These are phyloP conservation scores for Colletotrichum caudatum DNA, from an alignment of 2,329 filamentous ascomycete genomes.

Conservation along the genomic window DNA sequence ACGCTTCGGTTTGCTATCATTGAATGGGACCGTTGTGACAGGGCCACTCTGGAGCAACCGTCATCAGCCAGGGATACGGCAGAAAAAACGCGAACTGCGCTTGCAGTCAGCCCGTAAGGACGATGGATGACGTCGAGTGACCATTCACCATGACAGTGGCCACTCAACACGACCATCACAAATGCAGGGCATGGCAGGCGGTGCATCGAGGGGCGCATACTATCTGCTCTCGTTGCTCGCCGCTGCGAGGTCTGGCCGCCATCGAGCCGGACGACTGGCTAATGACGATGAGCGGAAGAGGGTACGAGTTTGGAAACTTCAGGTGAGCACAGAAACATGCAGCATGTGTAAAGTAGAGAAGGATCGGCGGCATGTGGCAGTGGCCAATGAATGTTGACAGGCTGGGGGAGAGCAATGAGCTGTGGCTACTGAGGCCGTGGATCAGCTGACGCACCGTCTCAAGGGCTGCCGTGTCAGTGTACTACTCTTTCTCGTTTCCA, in stretches of 20 bases:
- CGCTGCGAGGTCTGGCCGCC: constrained; percentile 22
- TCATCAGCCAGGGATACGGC: not conserved
- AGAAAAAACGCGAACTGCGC: not conserved
- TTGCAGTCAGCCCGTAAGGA: not conserved
- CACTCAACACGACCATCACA: constrained; percentile 9
- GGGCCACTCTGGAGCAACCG: not conserved
- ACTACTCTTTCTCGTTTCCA: constrained; percentile 1
- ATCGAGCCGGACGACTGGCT: constrained; percentile 18
- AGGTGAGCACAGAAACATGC: constrained; percentile 23
- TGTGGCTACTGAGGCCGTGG: constrained; percentile 22
- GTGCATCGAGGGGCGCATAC: constrained; percentile 13
- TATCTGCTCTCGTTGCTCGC: constrained; percentile 13
- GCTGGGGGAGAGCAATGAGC: constrained; percentile 24
- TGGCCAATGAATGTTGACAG: constrained; percentile 24
- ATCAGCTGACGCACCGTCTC: constrained; percentile 34
- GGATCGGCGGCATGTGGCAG: constrained; percentile 32
- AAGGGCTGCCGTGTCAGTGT: constrained; percentile 6
- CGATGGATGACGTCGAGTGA: constrained; percentile 17
- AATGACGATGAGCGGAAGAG: constrained; percentile 30
- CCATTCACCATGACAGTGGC: constrained; percentile 5
- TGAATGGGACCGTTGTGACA: not conserved
- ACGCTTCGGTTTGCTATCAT: constrained; percentile 6
- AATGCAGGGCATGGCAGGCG: constrained; percentile 7
- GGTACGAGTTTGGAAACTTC: constrained; percentile 10
- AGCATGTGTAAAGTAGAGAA: constrained; percentile 6